Conservation (phyloP, 2,329 filamentous ascomycete species). For the Taxawa tesnikishii region DNA sequence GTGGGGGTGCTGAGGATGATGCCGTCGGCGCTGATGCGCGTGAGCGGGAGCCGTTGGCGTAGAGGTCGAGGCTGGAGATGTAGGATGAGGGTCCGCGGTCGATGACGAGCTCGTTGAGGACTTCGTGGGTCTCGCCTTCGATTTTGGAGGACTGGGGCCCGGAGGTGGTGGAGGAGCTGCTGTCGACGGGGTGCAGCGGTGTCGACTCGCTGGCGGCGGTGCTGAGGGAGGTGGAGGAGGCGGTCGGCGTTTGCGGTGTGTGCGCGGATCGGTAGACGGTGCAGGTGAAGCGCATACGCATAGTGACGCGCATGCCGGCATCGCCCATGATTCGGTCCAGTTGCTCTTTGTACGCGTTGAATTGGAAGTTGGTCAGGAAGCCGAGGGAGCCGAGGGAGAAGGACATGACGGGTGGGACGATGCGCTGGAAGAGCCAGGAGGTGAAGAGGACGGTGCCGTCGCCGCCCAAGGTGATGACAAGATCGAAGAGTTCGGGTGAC, state of each 20-base stretch:
- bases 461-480: slow-evolving; percentile 78
- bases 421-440: slow-evolving; percentile 78
- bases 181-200: too few relatives aligned
- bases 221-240: slow-evolving; percentile 16
- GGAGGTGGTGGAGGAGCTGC: slow-evolving; percentile 5
- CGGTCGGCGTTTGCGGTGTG: slow-evolving; percentile 15
- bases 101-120: slow-evolving; percentile 96
- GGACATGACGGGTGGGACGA: slow-evolving; percentile 73
- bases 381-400: slow-evolving; percentile 76
- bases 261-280: slow-evolving; percentile 66
- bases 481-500: slow-evolving; percentile 85
- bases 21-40: slow-evolving; percentile 90
- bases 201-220: slow-evolving; percentile 16
- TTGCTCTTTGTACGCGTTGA: slow-evolving; percentile 75
- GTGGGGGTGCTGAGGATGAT: slow-evolving; percentile 97
- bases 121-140: slow-evolving; percentile 92
- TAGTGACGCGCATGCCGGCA: slow-evolving; percentile 88
- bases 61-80: slow-evolving; percentile 91
- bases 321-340: slow-evolving; percentile 86
- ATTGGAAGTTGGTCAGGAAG: slow-evolving; percentile 84
- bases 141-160: slow-evolving; percentile 46
- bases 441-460: slow-evolving; percentile 84
- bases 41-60: slow-evolving; percentile 87
- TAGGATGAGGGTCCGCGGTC: slow-evolving; percentile 94
- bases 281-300: slow-evolving; percentile 98